These are phyloP conservation scores for Kokia cookei DNA, from an alignment of 441 rosid genomes.

Conservation along the genomic window DNA sequence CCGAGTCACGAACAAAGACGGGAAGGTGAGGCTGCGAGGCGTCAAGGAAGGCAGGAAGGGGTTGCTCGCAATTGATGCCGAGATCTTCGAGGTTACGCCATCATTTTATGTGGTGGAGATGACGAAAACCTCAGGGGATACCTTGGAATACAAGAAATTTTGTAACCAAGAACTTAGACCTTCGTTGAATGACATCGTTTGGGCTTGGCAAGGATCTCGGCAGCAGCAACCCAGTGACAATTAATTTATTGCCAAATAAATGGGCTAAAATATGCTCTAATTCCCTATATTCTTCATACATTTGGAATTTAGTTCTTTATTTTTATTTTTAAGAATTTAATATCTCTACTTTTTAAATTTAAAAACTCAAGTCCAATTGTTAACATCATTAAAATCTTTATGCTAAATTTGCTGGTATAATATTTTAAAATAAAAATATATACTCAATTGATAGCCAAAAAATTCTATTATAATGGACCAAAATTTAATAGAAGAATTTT, in stretches of 20 bases:
- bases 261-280: no score
- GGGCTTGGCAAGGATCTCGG: constrained; percentile 65
- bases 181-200: constrained; percentile 70
- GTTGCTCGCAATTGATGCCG: constrained; percentile 57
- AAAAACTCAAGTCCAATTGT: no score
- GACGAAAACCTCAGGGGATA: constrained; percentile 66
- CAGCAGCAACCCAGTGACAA: constrained; percentile 6
- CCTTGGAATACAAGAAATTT: constrained; percentile 59
- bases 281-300: no score
- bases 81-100: constrained; percentile 67
- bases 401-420: no score
- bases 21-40: constrained; percentile 53
- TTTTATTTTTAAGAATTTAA: no score
- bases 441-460: no score
- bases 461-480: no score
- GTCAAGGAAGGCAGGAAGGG: constrained; percentile 75
- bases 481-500: no score
- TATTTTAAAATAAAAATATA: no score
- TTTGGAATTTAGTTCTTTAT: no score
- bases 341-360: no score
- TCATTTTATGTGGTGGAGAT: constrained; percentile 62
- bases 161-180: constrained; percentile 59
- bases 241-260: neutral
- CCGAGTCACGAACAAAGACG: constrained; percentile 37
- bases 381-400: no score